phyloP scores from a whole-genome alignment of 2,329 filamentous ascomycete genomes.

The Teratosphaeria pseudoeucalypti region DNA sequence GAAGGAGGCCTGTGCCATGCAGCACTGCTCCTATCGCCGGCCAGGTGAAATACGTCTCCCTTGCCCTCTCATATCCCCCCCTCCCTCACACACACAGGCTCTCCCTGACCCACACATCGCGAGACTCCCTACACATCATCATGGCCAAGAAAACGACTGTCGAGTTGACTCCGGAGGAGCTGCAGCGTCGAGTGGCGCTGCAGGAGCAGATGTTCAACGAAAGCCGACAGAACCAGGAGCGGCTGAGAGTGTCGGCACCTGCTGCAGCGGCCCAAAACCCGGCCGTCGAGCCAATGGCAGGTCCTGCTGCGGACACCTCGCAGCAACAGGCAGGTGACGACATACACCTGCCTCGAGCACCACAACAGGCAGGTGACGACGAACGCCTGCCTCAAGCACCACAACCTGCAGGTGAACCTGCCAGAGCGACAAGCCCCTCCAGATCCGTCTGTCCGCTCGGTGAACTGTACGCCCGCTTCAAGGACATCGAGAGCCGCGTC shows the following conservation, averaged over 20 bases:
- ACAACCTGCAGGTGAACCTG: too few species aligned
- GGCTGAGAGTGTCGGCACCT: not conserved
- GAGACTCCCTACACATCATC: not conserved
- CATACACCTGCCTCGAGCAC: not conserved
- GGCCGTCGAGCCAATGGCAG: not conserved
- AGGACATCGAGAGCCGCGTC: not conserved
- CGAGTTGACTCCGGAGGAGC: not conserved
- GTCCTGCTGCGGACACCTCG: not conserved
- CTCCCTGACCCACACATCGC: not conserved
- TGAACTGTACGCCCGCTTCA: not conserved
- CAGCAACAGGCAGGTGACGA: not conserved
- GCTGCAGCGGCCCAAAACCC: not conserved
- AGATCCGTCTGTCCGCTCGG: not conserved
- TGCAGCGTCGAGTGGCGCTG: not conserved
- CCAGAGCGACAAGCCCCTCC: not conserved
- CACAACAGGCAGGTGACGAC: not conserved
- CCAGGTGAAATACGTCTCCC: not conserved
- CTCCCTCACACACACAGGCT: too few species aligned
- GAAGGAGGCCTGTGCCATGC: not conserved
- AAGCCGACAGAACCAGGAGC: not conserved
- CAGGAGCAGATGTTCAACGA: not conserved
- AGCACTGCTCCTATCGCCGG: not conserved
- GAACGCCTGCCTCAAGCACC: not conserved
- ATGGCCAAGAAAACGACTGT: not conserved
- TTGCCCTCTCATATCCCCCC: not conserved